Base-by-base conservation (phyloP, 1,284 basidiomycete genomes). In the Cutaneotrichosporon cutaneum region DNA sequence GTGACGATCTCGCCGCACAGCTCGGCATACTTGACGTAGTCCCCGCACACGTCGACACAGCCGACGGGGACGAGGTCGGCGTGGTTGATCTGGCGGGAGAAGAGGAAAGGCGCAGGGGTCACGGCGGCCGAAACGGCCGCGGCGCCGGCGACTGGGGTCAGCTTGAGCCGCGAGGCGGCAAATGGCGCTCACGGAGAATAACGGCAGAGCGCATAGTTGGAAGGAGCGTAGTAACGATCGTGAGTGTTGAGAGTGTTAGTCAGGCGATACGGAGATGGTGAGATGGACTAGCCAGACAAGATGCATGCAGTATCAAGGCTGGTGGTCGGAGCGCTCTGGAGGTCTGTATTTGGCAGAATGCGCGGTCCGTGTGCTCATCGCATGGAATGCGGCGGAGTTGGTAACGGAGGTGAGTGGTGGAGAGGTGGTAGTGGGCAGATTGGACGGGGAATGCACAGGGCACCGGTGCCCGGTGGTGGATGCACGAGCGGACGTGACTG, bases 11-110 rank as follows among this genome's bases (percentile, higher is more conserved):
- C 33, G 18, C 39, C 39, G 35, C 52, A 53, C 2, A 36, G 8
- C 21, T 22, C 35, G n/a, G n/a, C 32, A 26, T 22, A 53, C n/a
- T 53, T 22, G 21, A 53, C 52, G 33, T 35, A 36, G 18, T 14
- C 21, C 1, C 5, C 13, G 32, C 52, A 53, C 32, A 22, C 4
- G 21, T 33, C 52, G n/a, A 35, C 52, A 26, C 52, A 53, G 32
- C 32, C 52, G 32, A 36, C 52, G 33, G 52, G 52, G 14, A 51
- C 48, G 32, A 53, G n/a, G 52, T 26, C 33, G 32, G 21, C n/a
- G 32, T 53, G 22, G 52, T 36, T 24, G 52, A 21, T 53, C 52
- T 53, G 52, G 52, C 52, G 52, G 52, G 7, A 3, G 52, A 53
- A 24, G 32, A 53, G 32, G 52, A 9, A 14, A 13, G 52, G 9